Evolutionary conservation across 2,329 filamentous ascomycete species (phyloP).

Genomic region (Aspergillus cejpii): DNA sequence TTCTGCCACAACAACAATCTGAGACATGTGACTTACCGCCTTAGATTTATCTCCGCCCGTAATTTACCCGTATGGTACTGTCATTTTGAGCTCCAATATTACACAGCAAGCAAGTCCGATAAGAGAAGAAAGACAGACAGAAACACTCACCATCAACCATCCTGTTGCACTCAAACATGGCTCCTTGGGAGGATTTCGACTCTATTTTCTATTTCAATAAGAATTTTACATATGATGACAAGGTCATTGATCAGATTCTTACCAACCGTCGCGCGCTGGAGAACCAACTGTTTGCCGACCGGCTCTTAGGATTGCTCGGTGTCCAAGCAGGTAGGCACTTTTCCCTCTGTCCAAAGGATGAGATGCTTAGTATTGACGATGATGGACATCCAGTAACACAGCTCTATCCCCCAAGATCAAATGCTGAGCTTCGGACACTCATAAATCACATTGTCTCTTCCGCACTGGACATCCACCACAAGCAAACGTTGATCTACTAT

Average conservation of each 20-base stretch:
- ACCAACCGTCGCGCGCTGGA: slow-evolving; percentile 60
- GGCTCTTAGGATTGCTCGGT: slow-evolving; percentile 63
- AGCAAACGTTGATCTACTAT: slow-evolving; percentile 78
- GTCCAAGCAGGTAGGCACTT: slow-evolving; percentile 57
- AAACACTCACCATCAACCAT: background rate
- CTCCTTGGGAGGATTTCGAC: slow-evolving; percentile 56
- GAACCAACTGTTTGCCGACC: slow-evolving; percentile 71
- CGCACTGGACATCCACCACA: slow-evolving; percentile 63
- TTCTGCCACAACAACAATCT: slow-evolving; percentile 30
- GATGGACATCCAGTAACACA: slow-evolving; percentile 45
- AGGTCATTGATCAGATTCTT: slow-evolving; percentile 57
- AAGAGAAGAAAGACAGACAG: background rate
- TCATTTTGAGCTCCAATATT: slow-evolving; percentile 14
- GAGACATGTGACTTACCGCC: slow-evolving; percentile 22
- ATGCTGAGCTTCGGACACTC: slow-evolving; percentile 60
- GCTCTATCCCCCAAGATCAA: slow-evolving; percentile 67
- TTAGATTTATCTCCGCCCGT: slow-evolving; percentile 6
- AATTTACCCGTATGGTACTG: slow-evolving; percentile 12
- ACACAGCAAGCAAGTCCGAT: slow-evolving; percentile 1
- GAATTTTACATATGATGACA: slow-evolving; percentile 57
- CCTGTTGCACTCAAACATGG: slow-evolving; percentile 27
- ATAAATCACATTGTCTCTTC: slow-evolving; percentile 63
- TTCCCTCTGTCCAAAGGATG: slow-evolving; percentile 5
- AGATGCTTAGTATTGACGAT: slow-evolving; percentile 10
- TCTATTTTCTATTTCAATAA: slow-evolving; percentile 59